These are phyloP conservation scores for Blastomyces silverae DNA, from an alignment of 2,329 filamentous ascomycete species.

Conservation along the genomic window DNA sequence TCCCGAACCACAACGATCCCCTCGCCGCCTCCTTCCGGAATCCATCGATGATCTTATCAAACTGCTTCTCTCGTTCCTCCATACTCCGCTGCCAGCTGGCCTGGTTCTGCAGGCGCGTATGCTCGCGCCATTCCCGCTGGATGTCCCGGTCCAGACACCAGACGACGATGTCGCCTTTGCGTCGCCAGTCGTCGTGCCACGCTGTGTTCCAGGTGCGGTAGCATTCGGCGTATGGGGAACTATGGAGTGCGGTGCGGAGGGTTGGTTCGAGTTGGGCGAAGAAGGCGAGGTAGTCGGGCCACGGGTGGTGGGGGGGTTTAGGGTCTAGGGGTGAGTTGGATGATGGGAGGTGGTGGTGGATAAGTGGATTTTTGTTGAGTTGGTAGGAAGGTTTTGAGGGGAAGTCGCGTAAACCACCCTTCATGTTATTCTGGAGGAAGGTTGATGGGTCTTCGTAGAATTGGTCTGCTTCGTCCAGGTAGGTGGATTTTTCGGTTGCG, in stretches of 20 bases:
- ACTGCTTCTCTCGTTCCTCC: slow-evolving; percentile 28
- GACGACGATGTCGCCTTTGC: slow-evolving; percentile 56
- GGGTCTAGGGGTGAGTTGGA: not conserved
- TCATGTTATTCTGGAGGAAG: slow-evolving; percentile 55
- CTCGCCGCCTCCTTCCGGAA: slow-evolving; percentile 25
- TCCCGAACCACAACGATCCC: not conserved
- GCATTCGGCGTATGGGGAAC: slow-evolving; percentile 51
- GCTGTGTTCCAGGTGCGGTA: slow-evolving; percentile 56
- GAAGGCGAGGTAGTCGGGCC: slow-evolving; percentile 48
- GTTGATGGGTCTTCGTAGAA: slow-evolving; percentile 65
- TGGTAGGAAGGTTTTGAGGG: slow-evolving; percentile 33
- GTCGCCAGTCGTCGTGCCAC: slow-evolving; percentile 57
- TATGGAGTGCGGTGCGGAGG: slow-evolving; percentile 40
- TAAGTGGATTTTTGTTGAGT: slow-evolving; percentile 12
- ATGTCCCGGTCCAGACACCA: slow-evolving; percentile 46
- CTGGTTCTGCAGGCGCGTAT: slow-evolving; percentile 19
- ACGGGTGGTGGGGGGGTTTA: slow-evolving; percentile 29
- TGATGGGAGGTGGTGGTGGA: not conserved
- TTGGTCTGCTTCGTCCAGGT: slow-evolving; percentile 82
- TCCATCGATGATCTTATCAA: slow-evolving; percentile 33
- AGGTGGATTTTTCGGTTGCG: slow-evolving; percentile 54
- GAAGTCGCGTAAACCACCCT: slow-evolving; percentile 32
- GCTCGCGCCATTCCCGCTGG: slow-evolving; percentile 33
- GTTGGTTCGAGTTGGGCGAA: slow-evolving; percentile 53
- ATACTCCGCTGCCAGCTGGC: slow-evolving; percentile 21